Base-by-base conservation (phyloP, 108 stramenopile species). In the Asterionellopsis glacialis region DNA sequence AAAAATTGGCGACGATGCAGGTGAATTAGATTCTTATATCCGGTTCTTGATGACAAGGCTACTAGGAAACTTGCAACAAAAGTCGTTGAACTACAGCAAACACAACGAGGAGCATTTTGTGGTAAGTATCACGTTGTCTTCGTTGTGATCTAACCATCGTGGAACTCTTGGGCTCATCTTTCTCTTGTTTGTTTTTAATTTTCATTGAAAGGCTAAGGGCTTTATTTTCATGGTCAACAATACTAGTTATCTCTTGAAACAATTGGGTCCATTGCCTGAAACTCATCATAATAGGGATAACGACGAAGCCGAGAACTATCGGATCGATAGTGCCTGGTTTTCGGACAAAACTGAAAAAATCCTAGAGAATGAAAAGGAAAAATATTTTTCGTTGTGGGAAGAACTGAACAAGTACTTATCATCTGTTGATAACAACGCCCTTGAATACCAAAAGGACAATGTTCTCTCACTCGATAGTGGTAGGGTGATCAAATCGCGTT, bases 211-310 rank as follows among this genome's bases (percentile, higher is more conserved):
- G 40, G 87, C 80, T 5, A 82, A 86, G 57, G 69, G 69, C 22
- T 73, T 75, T 52, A 69, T 93, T 53, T 93, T 93, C 68, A 77
- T 93, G 81, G 84, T 93, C 75, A 93, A 93, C 80, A 93, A 93
- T 53, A 75, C 81, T 0, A 88, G 82, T 55, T 93, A 88, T 52
- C 44, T 93, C 7, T 60, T 81, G 14, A 81, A 90, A 28, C 78
- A 80, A 44, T 72, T 93, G 15, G 85, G 86, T 15, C 80, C 79
- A 7, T 41, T 43, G 23, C 22, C 18, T 9, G 33, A 33, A 7
- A 33, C 33, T 7, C 33, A 33, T 7, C 33, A 33, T 7, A 33
- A 33, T 7, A 33, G 33, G 7, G 33, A 33, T 5, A 33, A 33
- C 33, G 43, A 26, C 14, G 66, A 69, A 21, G 66, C 18, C 0